Base-by-base conservation (phyloP, 345 rosid genomes). In the Garcia nutans region DNA sequence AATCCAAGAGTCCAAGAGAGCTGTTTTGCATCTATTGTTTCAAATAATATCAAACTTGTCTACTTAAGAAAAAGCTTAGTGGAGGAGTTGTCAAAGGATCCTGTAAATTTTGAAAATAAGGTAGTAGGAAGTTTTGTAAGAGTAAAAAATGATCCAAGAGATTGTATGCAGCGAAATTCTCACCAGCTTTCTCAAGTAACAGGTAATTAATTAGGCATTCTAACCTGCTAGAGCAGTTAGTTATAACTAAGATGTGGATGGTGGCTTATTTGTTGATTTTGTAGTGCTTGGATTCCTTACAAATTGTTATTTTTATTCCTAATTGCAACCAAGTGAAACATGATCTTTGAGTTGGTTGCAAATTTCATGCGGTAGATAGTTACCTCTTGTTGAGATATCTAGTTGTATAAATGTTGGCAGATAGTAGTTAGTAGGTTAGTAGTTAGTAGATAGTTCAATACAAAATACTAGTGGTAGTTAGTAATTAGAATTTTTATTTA, bases 121-220 rank as follows among this genome's bases (percentile, higher is more conserved):
- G 81, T 87, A 47, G 74, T 86, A 56, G 91, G 89, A 75, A 77
- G 87, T 80, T 89, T 87, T 81, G 87, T 89, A 81, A 87, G 84
- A 83, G 86, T 89, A 44, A 89, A 78, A 82, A 79, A 73, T 70
- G 83, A 72, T 55, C 68, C 84, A 68, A 78, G 67, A 65, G 85
- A 86, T 33, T 5, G 5, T 66, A 56, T 28, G 10, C 81, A 55
- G 19, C 80, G 58, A 74, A 73, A 61, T 58, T 70, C 81, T 41
- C 82, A 73, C 79, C 83, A 74, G 37, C 79, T 80, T 71, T 31
- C 52, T 8, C 75, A 70, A 65, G 82, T 79, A 31, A 70, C 62
- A 62, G 82, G 82, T 79, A 75, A 20, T 33, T 41, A 19, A 24
- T 55, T 44, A 12, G 54, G 56, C 22, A 55, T 24, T 63, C 6